Base-by-base conservation (phyloP, 2,329 filamentous ascomycete species). In the Drechslerella dactyloides region DNA sequence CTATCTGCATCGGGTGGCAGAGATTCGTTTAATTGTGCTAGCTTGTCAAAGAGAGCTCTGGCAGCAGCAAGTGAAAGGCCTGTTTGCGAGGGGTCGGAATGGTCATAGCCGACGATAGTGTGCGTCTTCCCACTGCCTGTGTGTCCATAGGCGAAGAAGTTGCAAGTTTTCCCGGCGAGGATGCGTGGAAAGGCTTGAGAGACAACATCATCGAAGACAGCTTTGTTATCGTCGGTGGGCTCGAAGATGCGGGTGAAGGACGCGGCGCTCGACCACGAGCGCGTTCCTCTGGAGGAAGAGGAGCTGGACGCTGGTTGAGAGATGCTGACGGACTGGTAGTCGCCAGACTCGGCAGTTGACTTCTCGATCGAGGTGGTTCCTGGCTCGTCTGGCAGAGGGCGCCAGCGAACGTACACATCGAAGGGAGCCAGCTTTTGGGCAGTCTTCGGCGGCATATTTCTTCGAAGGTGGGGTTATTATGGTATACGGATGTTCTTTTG, bases 111-210 rank as follows among this genome's bases (percentile, higher is more conserved):
- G 5, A 83, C 78, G 53, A 81, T 80, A 0, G 80, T 81, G 65
- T 81, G 80, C 1, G 80, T 79, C 68, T 81, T 82, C 0, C 80
- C 80, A 59, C 80, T 81, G 10, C 74, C 79, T 1, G 81, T 81
- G 73, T 82, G 80, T 1, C 81, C 80, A 60, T 82, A 82, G 8
- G 80, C 81, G 65, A 81, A 81, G 75, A 81, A 79, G 56, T 79
- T 82, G 76, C 80, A 81, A 11, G 74, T 79, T 13, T 75, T 75
- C 2, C 80, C 80, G 10, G 74, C 55, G 27, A 81, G 58, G 8
- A 82, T 77, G 10, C 74, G 56, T 0, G 79, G 77, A 0, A 82
- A 57, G 0, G 75, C 76, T 2, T 80, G 79, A 13, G 76, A 75
- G 2, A 82, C 78, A 1, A 80, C 74, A 48, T 61, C 58, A 11